Evolutionary conservation across 768 basidiomycete species (phyloP).

Genomic region (Panellus pusillus): DNA sequence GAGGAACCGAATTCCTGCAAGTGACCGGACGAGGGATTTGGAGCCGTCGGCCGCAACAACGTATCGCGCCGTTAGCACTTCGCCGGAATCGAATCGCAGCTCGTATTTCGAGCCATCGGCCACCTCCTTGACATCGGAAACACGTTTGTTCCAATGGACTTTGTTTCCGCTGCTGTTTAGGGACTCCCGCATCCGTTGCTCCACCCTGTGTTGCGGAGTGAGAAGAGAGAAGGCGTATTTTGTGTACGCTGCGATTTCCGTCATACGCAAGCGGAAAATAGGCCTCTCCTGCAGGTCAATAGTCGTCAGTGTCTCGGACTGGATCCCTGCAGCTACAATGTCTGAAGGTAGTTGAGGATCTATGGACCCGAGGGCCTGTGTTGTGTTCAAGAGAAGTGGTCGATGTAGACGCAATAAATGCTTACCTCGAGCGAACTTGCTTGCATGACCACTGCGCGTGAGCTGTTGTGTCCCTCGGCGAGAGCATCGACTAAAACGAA

Average conservation of each 20-base stretch:
- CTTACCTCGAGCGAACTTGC: slow-evolving; percentile 47
- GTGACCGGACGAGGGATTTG: too few relatives aligned
- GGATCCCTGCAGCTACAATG: slow-evolving; percentile 1
- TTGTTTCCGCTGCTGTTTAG: slow-evolving; percentile 29
- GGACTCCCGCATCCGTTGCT: slow-evolving; percentile 33
- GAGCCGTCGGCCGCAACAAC: too few relatives aligned
- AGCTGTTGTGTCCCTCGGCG: slow-evolving; percentile 32
- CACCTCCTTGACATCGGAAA: too few relatives aligned
- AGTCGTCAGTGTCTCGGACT: slow-evolving; percentile 33
- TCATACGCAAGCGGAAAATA: slow-evolving; percentile 29
- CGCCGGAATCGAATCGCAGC: too few relatives aligned
- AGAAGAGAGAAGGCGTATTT: slow-evolving; percentile 34
- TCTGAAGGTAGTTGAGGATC: slow-evolving; percentile 2
- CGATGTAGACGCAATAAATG: background rate
- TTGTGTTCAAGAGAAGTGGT: background rate
- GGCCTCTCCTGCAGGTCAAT: slow-evolving; percentile 36
- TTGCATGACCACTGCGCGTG: slow-evolving; percentile 44
- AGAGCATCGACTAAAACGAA: slow-evolving; percentile 41
- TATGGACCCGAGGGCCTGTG: slow-evolving; percentile 18
- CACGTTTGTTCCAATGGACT: slow-evolving; percentile 33
- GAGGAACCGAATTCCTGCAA: too few relatives aligned
- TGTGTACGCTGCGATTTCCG: slow-evolving; percentile 20
- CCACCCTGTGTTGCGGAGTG: slow-evolving; percentile 40
- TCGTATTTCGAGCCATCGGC: too few relatives aligned
- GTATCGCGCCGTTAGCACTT: too few relatives aligned